Evolutionary conservation across 2,329 filamentous ascomycete species (phyloP).

Genomic region (Fusarium chuoi): DNA sequence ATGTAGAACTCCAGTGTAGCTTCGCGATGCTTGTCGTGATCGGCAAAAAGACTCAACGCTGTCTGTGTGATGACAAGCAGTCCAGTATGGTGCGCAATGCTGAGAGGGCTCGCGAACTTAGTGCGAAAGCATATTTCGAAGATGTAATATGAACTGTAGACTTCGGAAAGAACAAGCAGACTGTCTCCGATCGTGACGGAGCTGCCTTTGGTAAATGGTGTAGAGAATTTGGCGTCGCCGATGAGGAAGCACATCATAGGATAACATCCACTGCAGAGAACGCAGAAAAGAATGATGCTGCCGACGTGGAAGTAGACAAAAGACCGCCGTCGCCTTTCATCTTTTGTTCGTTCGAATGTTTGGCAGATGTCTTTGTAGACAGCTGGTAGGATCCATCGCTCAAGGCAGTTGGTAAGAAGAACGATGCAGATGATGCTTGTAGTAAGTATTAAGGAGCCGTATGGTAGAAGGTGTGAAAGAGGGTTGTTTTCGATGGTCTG

Average conservation of each 20-base stretch:
- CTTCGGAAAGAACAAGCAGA: background rate
- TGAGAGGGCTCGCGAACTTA: conserved; percentile 16
- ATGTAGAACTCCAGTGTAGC: conserved; percentile 19
- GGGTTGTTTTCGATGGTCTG: background rate
- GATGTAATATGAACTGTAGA: conserved; percentile 11
- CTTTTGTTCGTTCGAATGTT: background rate
- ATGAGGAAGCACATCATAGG: conserved; percentile 1
- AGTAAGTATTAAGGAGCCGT: conserved; percentile 12
- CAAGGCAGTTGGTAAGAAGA: conserved; percentile 11
- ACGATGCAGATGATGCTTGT: conserved; percentile 1
- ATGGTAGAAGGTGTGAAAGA: background rate
- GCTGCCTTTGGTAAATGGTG: background rate
- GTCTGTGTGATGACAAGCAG: conserved; percentile 1
- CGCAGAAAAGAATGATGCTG: background rate
- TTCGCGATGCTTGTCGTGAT: background rate
- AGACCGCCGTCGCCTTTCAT: conserved; percentile 13
- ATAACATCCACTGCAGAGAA: background rate
- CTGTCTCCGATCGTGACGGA: background rate
- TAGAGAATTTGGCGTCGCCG: background rate
- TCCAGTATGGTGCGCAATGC: conserved; percentile 5
- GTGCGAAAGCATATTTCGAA: conserved; percentile 22
- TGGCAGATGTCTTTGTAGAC: background rate
- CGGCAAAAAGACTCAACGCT: conserved; percentile 6
- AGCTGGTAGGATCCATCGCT: conserved; percentile 7
- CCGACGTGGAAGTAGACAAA: conserved; percentile 20